phyloP scores from a whole-genome alignment of 2,329 filamentous ascomycete species.

The Ascocoryne sarcoides region DNA sequence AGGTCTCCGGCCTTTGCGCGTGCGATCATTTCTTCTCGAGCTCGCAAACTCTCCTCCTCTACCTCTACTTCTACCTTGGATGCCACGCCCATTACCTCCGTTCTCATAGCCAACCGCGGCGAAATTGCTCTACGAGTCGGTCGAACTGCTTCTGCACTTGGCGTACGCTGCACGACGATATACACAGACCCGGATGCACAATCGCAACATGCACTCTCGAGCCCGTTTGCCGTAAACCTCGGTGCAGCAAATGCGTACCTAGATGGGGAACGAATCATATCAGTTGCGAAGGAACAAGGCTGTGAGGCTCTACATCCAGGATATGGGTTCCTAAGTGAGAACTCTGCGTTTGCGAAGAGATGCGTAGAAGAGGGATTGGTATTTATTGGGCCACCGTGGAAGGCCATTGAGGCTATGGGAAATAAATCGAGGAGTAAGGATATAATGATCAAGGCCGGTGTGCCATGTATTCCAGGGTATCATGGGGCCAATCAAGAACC shows the following conservation, averaged over 20 bases:
- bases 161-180: constrained; percentile 86
- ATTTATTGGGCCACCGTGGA: constrained; percentile 84
- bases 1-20: constrained; percentile 24
- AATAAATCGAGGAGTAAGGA: constrained; percentile 91
- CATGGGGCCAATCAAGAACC: constrained; percentile 77
- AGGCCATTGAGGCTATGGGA: constrained; percentile 81
- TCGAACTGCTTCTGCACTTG: constrained; percentile 76
- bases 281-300: constrained; percentile 73
- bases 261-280: constrained; percentile 86
- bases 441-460: constrained; percentile 92
- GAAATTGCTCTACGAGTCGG: constrained; percentile 94
- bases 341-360: constrained; percentile 78
- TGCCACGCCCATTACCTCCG: constrained; percentile 54
- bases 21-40: constrained; percentile 15
- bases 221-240: constrained; percentile 74
- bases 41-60: constrained; percentile 14
- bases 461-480: constrained; percentile 94
- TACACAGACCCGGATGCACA: constrained; percentile 87
- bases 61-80: too few species aligned
- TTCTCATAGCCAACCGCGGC: constrained; percentile 92
- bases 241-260: constrained; percentile 81
- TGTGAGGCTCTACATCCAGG: constrained; percentile 92
- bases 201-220: constrained; percentile 81
- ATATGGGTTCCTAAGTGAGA: constrained; percentile 94
- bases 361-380: constrained; percentile 85